Base-by-base conservation (phyloP, 805 yeast genomes). In the Yamadazyma phyllophila region DNA sequence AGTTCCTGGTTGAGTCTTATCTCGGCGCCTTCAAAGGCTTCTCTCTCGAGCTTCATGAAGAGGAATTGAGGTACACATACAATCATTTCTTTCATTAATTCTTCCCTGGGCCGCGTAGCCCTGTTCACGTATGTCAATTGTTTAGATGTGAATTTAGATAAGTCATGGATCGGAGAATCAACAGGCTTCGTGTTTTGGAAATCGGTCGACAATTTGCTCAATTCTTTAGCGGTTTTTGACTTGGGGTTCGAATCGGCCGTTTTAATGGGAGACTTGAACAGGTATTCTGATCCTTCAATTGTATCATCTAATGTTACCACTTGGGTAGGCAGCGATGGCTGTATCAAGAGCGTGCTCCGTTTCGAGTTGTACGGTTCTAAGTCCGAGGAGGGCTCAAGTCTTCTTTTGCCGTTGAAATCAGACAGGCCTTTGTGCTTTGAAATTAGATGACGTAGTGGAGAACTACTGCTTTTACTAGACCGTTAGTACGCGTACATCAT, bases 81-180 rank as follows among this genome's bases (percentile, higher is more conserved):
- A 4, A 69, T 63, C 73, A 84, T 79, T 46, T 78, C 81, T 1
- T 64, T 50, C 26, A 80, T 57, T 3, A 82, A 61, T 30, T 79
- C 83, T 7, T 72, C 80, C 54, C 76, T 80, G 16, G 73, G 62
- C 41, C 81, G 60, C 2, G 59, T 59, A 3, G 59, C 63, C 45
- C 53, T 63, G 46, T 72, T 72, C 7, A 64, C 74, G 9, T 60
- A 66, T 5, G 57, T 59, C 41, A 72, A 53, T 17, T 67, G 66
- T 36, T 67, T 66, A 15, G 55, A 36, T 2, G 66, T 47, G 44
- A 56, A 63, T 15, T 40, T 39, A 4, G 47, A 38, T n/a, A 44
- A 29, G 13, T 44, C 47, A 16, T 26, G 20, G 11, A 45, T 15
- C 2, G 48, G 42, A 4, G 42, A 38, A 26, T 38, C 26, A n/a